Percentiles rank a stretch among this genome's conserved stretches.
Evolutionary conservation across 1,139 yeast species (phyloP).

Genomic region (Hemisphaericaspora xylanilytica): DNA sequence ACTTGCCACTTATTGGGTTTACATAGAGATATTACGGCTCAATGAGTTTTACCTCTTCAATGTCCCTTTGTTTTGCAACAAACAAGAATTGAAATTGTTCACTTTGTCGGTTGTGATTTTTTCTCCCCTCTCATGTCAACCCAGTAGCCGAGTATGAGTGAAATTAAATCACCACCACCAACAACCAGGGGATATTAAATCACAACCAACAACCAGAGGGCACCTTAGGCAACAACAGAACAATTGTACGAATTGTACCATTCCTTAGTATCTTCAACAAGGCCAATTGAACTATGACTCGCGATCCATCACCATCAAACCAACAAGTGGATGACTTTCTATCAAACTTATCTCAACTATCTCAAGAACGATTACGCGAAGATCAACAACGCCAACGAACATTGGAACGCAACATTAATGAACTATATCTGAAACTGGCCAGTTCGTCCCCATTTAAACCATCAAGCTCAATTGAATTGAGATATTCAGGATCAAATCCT

Average conservation of each 20-base stretch:
- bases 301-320: slow-evolving; percentile 27
- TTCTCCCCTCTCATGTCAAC: no score
- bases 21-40: no score
- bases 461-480: slow-evolving; percentile 1
- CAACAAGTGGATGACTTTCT: slow-evolving; percentile 35
- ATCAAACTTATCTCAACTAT: slow-evolving; percentile 31
- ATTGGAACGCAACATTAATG: slow-evolving; percentile 31
- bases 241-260: background rate
- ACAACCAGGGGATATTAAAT: no score
- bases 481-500: slow-evolving; percentile 5
- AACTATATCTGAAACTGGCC: slow-evolving; percentile 27
- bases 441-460: slow-evolving; percentile 23
- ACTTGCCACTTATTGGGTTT: no score
- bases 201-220: no score
- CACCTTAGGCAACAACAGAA: no score
- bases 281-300: slow-evolving; percentile 16
- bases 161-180: no score
- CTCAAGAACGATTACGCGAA: slow-evolving; percentile 31
- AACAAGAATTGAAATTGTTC: no score
- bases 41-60: no score
- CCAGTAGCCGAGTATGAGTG: no score
- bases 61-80: no score
- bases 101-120: no score
- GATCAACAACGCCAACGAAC: slow-evolving; percentile 34
- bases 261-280: background rate